Evolutionary conservation across 352 stramenopile genomes (phyloP).

Genomic region (Phytophthora hibernalis): DNA sequence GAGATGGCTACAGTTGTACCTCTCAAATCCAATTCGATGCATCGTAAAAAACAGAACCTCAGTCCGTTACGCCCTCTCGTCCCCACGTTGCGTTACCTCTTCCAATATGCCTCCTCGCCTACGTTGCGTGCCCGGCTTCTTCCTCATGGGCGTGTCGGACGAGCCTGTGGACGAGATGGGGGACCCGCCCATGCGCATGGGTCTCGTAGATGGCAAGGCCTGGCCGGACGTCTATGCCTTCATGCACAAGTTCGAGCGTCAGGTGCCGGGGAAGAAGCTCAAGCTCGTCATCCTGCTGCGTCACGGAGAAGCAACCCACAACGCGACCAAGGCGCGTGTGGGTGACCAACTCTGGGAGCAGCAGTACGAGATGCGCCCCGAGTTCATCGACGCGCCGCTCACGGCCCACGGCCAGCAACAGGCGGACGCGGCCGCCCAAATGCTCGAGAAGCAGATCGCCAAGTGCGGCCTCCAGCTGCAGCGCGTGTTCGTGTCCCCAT

Average conservation of each 20-base stretch:
- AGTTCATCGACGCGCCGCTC: slow-evolving; percentile 71
- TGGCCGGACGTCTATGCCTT: slow-evolving; percentile 50
- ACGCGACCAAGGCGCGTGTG: slow-evolving; percentile 66
- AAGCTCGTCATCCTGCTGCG: slow-evolving; percentile 73
- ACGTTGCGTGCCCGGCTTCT: slow-evolving; percentile 49
- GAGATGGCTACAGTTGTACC: slow-evolving; percentile 6
- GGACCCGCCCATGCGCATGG: slow-evolving; percentile 48
- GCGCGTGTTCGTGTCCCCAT: slow-evolving; percentile 67
- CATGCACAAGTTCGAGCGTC: slow-evolving; percentile 38
- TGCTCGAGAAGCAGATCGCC: slow-evolving; percentile 53
- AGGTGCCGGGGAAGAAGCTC: slow-evolving; percentile 26
- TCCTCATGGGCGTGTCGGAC: slow-evolving; percentile 47
- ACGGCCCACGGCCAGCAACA: slow-evolving; percentile 53
- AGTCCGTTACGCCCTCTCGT: slow-evolving; percentile 25
- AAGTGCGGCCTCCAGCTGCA: slow-evolving; percentile 59
- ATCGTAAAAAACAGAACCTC: slow-evolving; percentile 13
- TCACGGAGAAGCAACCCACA: slow-evolving; percentile 74
- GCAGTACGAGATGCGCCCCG: slow-evolving; percentile 50
- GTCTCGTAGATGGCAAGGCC: slow-evolving; percentile 46
- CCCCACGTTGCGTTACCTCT: slow-evolving; percentile 21
- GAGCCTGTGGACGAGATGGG: slow-evolving; percentile 42
- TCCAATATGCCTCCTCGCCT: slow-evolving; percentile 7
- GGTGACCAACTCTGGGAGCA: slow-evolving; percentile 59
- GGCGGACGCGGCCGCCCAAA: slow-evolving; percentile 37
- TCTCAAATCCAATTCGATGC: too few relatives aligned